Evolutionary conservation across 208 protist genomes (phyloP), one percentile per base, ranked within the genome.

Genomic region (Trypanosoma vivax): DNA sequence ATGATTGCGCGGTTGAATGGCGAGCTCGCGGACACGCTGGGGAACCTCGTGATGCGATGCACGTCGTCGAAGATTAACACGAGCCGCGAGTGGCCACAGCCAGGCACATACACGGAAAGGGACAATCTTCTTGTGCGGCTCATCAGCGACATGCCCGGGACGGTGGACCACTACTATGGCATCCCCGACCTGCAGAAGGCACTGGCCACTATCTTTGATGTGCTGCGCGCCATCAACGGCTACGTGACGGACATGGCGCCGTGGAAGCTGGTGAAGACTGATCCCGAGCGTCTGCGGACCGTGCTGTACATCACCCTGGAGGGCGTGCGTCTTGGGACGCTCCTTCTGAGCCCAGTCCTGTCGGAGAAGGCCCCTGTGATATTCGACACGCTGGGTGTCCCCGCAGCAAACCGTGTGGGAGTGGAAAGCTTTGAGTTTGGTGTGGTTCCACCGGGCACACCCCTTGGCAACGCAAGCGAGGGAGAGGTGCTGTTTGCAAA

Each of bases 21-120:
- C 0, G 92, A 98, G 56, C 81, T 98, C 16, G 93, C 94, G 5
- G 90, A 97, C 68, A 96, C 82, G 2, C 76, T 96, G 14, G 96
- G 96, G 50, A 97, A 97, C 72, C 77, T 97, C 3, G 73, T 93
- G n/a, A 78, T 85, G 52, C 83, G 90, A 47, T 88, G 79, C 60
- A 70, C 82, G 7, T 70, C 85, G 7, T 68, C 73, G 5, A 92
- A 92, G 60, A 85, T 95, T 60, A 93, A 92, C 57, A 63, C 80
- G 28, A 49, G 75, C 34, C 71, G 71, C 14, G 72, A 71, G 65
- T 89, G 79, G 82, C 82, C 84, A 19, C 39, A 62, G 24, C 79
- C 83, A 0, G 80, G 43, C 18, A 76, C 61, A 53, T 91, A 88
- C 76, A 88, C 30, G 37, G 72, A 75, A 31, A 48, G 24, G 19